Evolutionary conservation across 1,284 basidiomycete genomes (phyloP).

Genomic region (Somion occarium): DNA sequence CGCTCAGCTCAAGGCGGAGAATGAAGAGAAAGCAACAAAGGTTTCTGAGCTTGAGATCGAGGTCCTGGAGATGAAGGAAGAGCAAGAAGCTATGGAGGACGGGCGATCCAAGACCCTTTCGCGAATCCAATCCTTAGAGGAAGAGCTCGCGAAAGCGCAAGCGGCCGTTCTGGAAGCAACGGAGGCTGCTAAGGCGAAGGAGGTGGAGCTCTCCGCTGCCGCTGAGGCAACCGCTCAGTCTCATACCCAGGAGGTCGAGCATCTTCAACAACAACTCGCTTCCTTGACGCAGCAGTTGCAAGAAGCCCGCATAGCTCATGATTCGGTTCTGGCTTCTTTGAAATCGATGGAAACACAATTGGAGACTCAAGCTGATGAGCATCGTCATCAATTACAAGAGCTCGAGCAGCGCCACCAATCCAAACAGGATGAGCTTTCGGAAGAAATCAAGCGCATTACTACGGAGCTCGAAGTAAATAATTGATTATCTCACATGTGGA

Average conservation of each 20-base stretch:
- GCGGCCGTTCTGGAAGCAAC: slow-evolving; percentile 46
- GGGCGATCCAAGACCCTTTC: slow-evolving; percentile 41
- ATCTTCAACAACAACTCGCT: slow-evolving; percentile 40
- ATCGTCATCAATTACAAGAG: slow-evolving; percentile 31
- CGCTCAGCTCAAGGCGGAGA: slow-evolving; percentile 53
- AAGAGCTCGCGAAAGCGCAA: slow-evolving; percentile 41
- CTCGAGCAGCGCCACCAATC: slow-evolving; percentile 38
- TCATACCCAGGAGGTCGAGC: slow-evolving; percentile 45
- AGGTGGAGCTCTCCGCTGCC: slow-evolving; percentile 38
- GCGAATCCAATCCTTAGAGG: slow-evolving; percentile 50
- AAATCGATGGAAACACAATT: slow-evolving; percentile 46
- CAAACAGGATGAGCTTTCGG: slow-evolving; percentile 46
- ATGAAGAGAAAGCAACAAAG: slow-evolving; percentile 70
- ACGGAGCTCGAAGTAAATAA: slow-evolving; percentile 58
- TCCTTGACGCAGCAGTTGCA: slow-evolving; percentile 42
- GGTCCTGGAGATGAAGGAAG: slow-evolving; percentile 72
- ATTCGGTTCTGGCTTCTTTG: slow-evolving; percentile 37
- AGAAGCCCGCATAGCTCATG: slow-evolving; percentile 42
- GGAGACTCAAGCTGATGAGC: slow-evolving; percentile 39
- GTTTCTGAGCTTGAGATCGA: slow-evolving; percentile 78
- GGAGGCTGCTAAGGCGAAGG: slow-evolving; percentile 49
- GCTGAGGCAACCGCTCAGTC: slow-evolving; percentile 36
- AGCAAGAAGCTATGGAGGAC: slow-evolving; percentile 61
- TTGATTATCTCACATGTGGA: background rate
- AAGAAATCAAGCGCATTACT: slow-evolving; percentile 52